phyloP scores from a whole-genome alignment of 2,329 filamentous ascomycete genomes.

The Penicillium sp. region DNA sequence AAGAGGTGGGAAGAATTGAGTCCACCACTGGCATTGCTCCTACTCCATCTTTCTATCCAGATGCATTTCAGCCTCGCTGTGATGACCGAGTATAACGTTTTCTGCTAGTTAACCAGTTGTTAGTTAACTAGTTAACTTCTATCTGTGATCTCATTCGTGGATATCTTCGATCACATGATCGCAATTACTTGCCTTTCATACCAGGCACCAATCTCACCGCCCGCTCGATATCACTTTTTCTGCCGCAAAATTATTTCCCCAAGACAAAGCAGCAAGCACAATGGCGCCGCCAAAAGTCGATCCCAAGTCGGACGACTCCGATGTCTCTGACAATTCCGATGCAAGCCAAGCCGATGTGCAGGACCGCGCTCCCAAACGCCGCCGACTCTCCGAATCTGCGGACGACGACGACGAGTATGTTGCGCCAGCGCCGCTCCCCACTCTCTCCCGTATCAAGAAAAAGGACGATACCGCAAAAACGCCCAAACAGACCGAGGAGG shows the following conservation, averaged over 20 bases:
- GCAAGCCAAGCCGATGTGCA: constrained; percentile 22
- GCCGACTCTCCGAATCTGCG: constrained; percentile 40
- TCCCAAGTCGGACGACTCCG: constrained; percentile 24
- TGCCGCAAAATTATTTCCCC: constrained; percentile 33
- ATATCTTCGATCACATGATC: no score
- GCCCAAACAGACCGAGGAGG: constrained; percentile 18
- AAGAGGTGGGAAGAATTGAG: no score
- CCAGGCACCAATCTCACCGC: constrained; percentile 23
- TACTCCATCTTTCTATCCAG: no score
- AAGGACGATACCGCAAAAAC: constrained; percentile 28
- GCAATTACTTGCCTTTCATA: constrained; percentile 2
- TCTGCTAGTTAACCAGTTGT: no score
- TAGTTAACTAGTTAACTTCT: no score
- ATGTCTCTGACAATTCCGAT: constrained; percentile 21
- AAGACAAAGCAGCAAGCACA: constrained; percentile 19
- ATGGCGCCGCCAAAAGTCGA: constrained; percentile 32
- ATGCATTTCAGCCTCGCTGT: no score
- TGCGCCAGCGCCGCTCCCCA: constrained; percentile 36
- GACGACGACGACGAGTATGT: constrained; percentile 35
- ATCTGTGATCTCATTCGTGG: no score
- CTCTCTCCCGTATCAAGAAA: constrained; percentile 44
- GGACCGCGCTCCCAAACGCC: constrained; percentile 38
- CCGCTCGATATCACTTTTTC: constrained; percentile 32
- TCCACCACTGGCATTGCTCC: no score
- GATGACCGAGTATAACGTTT: no score